Base-by-base conservation (phyloP, 768 basidiomycete species). In the Amanita brunnescens region DNA sequence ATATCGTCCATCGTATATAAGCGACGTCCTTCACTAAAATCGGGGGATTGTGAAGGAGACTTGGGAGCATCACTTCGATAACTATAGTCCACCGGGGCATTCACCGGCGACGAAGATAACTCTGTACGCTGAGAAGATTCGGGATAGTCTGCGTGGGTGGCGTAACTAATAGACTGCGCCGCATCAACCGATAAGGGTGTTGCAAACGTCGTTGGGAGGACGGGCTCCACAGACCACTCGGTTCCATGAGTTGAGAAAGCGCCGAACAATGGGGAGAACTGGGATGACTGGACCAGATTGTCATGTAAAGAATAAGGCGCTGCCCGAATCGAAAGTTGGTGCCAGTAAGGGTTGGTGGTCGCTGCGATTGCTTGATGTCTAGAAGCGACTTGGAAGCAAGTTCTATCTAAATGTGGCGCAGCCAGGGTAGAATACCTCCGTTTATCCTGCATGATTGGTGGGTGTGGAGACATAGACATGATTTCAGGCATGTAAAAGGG, bases 41-140 rank as follows among this genome's bases (percentile, higher is more conserved):
- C 54, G 16, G 54, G 55, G 9, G 58, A 58, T n/a, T 41, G 48
- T 23, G 61, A 58, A 6, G 61, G 60, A 1, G 63, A 64, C 55
- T 55, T 52, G 21, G 57, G 54, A 18, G 56, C 55, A 43, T 59
- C 54, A 43, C 42, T 45, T 51, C 57, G 53, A 54, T 57, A 57
- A 14, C 43, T 30, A 35, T 53, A 54, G 6, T 52, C 30, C 9
- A 53, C 30, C 16, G 47, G 38, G 9, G 51, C 20, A 34, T 52
- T 30, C 34, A 40, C 51, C n/a, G 52, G 42, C 16, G 54, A 54
- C 16, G 53, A 32, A 53, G 57, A 32, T 43, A 51, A 41, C 49
- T 46, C 32, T 47, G 54, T 54, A 46, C 57, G 59, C 47, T 62
- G 61, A 3, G 63, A 55, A 2, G 57, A 57, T 21, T 60, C 57